phyloP scores from a whole-genome alignment of 1,284 basidiomycete species.

The Phlebopus sp. region DNA sequence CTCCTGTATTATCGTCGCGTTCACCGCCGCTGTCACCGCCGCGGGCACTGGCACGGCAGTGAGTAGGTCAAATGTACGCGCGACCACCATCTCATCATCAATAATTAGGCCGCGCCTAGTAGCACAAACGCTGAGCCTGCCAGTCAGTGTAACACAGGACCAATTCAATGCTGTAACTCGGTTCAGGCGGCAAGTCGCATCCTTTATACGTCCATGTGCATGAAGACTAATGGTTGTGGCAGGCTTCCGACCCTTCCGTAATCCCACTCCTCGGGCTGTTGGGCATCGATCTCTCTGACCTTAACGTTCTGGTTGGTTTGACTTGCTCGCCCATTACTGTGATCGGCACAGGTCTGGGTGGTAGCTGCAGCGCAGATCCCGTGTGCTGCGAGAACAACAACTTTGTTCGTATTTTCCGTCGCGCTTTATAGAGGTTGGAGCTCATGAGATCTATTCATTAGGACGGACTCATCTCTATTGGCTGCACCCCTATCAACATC shows the following conservation, averaged over 20 bases:
- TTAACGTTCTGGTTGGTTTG: background rate
- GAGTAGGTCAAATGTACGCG: no score
- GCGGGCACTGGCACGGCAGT: no score
- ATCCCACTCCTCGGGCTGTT: background rate
- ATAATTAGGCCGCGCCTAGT: no score
- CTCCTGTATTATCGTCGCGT: no score
- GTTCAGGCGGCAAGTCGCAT: background rate
- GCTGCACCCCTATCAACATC: conserved; percentile 4
- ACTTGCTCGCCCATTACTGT: conserved; percentile 7
- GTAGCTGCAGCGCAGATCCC: conserved; percentile 2
- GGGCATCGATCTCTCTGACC: background rate
- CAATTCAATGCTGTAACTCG: conserved; percentile 5
- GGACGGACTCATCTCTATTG: conserved; percentile 2
- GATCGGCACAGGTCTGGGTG: conserved; percentile 5
- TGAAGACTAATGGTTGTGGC: no score
- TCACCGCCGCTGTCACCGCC: no score
- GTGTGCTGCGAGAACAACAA: conserved; percentile 9
- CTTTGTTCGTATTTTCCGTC: conserved; percentile 1
- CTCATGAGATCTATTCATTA: background rate
- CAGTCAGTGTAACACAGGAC: conserved; percentile 3
- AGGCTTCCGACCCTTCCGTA: no score
- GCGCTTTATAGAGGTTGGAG: background rate
- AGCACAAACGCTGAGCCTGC: conserved; percentile 1
- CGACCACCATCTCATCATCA: no score
- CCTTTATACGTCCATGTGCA: no score